phyloP scores from a whole-genome alignment of 345 rosid genomes.

The Turritis glabra region DNA sequence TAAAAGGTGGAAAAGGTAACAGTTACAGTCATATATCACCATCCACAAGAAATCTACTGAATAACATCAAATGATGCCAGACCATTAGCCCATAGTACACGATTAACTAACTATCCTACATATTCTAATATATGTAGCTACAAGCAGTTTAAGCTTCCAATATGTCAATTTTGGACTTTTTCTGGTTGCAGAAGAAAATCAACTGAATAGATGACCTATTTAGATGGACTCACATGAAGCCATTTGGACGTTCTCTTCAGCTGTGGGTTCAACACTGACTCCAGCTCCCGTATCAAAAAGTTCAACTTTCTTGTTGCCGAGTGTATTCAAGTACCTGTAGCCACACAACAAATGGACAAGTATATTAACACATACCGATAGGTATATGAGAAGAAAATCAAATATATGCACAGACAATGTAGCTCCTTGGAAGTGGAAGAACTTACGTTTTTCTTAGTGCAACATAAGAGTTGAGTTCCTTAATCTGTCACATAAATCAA shows the following conservation, averaged over 20 bases:
- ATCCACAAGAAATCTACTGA: neutral
- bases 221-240: constrained; percentile 66
- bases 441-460: constrained; percentile 91
- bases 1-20: neutral
- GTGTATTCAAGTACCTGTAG: constrained; percentile 70
- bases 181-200: neutral
- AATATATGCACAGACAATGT: neutral
- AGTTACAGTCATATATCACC: neutral
- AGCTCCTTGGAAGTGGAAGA: neutral
- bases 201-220: neutral
- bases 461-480: constrained; percentile 90
- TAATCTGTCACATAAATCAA: constrained; percentile 58
- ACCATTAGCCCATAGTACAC: neutral
- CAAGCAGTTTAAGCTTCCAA: neutral
- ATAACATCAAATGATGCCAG: neutral
- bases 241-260: constrained; percentile 77
- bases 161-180: neutral
- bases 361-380: neutral
- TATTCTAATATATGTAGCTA: neutral
- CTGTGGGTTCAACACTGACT: constrained; percentile 66
- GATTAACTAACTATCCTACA: neutral
- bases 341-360: constrained; percentile 23
- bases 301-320: constrained; percentile 81
- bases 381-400: neutral
- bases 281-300: constrained; percentile 87